Evolutionary conservation across 345 rosid species (phyloP).

Genomic region (Nasturtium officinale): DNA sequence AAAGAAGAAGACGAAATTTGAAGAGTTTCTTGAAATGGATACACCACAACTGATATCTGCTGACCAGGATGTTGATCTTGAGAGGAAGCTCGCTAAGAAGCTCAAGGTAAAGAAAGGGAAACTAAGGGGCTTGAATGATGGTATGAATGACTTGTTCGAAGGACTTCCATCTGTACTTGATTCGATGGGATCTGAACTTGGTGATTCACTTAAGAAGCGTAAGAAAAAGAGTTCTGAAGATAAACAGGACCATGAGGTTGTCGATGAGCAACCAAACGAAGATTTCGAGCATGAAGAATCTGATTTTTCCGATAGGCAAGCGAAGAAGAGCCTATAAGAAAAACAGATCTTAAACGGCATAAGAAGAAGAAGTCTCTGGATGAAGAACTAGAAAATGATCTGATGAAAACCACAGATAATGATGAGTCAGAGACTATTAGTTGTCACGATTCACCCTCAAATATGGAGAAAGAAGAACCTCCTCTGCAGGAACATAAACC

Average conservation of each 20-base stretch:
- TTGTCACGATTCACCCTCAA: slow-evolving; percentile 35
- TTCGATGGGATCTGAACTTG: slow-evolving; percentile 42
- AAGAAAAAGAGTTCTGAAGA: slow-evolving; percentile 50
- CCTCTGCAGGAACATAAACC: slow-evolving; percentile 29
- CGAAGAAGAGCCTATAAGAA: slow-evolving; percentile 36
- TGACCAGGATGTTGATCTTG: slow-evolving; percentile 65
- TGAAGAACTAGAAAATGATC: slow-evolving; percentile 40
- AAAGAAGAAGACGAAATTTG: slow-evolving; percentile 64
- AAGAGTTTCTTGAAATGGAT: slow-evolving; percentile 71
- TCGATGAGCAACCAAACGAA: slow-evolving; percentile 28
- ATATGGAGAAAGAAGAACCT: slow-evolving; percentile 39
- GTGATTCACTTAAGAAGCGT: slow-evolving; percentile 42
- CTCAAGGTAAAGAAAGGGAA: slow-evolving; percentile 76
- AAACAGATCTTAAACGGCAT: slow-evolving; percentile 28
- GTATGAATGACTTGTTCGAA: slow-evolving; percentile 53
- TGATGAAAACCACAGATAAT: slow-evolving; percentile 29
- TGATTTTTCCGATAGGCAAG: slow-evolving; percentile 30
- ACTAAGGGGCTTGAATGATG: slow-evolving; percentile 71
- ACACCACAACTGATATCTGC: slow-evolving; percentile 37
- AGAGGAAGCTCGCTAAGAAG: slow-evolving; percentile 83
- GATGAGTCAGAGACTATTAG: slow-evolving; percentile 34
- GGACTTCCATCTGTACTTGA: slow-evolving; percentile 54
- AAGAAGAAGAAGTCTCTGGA: slow-evolving; percentile 48
- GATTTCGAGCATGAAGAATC: slow-evolving; percentile 38
- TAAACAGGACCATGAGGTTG: slow-evolving; percentile 33